Evolutionary conservation across 768 basidiomycete species (phyloP).

Genomic region (Psilocybe cubensis): DNA sequence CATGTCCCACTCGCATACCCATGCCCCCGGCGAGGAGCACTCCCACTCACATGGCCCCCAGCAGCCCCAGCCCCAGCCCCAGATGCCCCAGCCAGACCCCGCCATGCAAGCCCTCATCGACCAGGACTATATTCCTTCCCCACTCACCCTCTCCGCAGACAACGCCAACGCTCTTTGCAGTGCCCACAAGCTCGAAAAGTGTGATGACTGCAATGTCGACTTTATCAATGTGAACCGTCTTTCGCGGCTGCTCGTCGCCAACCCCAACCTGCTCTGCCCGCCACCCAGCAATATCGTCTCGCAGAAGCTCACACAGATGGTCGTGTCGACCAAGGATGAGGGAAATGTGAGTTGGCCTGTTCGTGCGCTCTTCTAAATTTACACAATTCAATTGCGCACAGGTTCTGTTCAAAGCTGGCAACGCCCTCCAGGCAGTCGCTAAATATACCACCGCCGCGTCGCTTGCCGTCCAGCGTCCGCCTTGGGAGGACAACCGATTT

Average conservation of each 20-base stretch:
- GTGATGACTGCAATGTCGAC: conserved; percentile 73
- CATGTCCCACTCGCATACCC: conserved; percentile 73
- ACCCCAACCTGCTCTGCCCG: conserved; percentile 75
- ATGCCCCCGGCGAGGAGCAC: conserved; percentile 58
- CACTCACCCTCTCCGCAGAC: conserved; percentile 59
- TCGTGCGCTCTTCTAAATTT: neutral
- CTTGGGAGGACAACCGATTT: conserved; percentile 85
- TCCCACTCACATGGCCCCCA: conserved; percentile 53
- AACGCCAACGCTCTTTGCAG: conserved; percentile 62
- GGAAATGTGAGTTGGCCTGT: conserved; percentile 76
- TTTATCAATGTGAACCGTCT: conserved; percentile 79
- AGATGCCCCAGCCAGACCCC: conserved; percentile 63
- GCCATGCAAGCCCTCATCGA: conserved; percentile 78
- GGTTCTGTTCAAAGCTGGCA: conserved; percentile 78
- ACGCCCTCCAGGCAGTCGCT: conserved; percentile 71
- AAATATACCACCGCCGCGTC: conserved; percentile 80
- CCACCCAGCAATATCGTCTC: conserved; percentile 81
- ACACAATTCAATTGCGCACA: conserved; percentile 34
- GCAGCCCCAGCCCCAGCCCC: conserved; percentile 46
- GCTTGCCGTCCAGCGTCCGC: conserved; percentile 79
- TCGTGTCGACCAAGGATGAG: conserved; percentile 86
- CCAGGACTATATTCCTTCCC: conserved; percentile 63
- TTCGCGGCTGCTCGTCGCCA: conserved; percentile 65
- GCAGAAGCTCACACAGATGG: conserved; percentile 72
- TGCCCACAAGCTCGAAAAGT: conserved; percentile 73